Base-by-base conservation (phyloP, 805 yeast genomes). In the Saccharomyces jurei region DNA sequence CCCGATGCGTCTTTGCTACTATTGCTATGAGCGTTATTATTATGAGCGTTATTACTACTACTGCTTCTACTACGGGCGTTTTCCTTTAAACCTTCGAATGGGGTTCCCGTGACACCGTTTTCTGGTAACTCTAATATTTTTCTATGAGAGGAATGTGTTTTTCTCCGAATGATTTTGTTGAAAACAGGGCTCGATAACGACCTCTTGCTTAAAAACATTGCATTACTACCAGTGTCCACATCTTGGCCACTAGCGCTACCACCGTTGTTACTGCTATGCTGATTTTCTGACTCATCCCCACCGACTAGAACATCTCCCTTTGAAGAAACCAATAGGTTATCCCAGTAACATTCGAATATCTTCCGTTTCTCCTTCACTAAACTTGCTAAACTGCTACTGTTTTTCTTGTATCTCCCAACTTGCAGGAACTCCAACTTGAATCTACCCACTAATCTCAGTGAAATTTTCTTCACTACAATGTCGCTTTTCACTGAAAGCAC, bases 311-410 rank as follows among this genome's bases (percentile, higher is more conserved):
- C 57, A 4, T 48, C 46, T 1, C 78, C 79, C 9, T 67, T 60
- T 1, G 72, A 51, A 13, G 63, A 61, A 1, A 63, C 53, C 22
- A 76, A 58, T 5, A 81, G 68, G 57, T 82, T 80, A 56, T 84
- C 87, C 96, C 96, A 89, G 27, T 72, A 73, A 57, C 83, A 82
- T 59, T 89, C 94, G 62, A 81, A 89, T 2, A 91, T 66, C 8
- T 75, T 75, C 54, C 80, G 77, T 48, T 82, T 84, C 63, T 84
- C 77, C 52, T 73, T 74, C 2, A 75, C 76, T 2, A 76, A 69
- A 44, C 72, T 69, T 2, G 76, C 70, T 13, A 72, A 63, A 13
- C 69, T 67, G 17, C 57, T 58, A 13, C 58, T 53, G 2, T 61
- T 62, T 44, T 66, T 73, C 48, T 21, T 78, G 69, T 60, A 75